Percentiles rank a stretch among this genome's conserved stretches.
Evolutionary conservation across 2,329 filamentous ascomycete genomes (phyloP).

Genomic region (Colletotrichum lini): DNA sequence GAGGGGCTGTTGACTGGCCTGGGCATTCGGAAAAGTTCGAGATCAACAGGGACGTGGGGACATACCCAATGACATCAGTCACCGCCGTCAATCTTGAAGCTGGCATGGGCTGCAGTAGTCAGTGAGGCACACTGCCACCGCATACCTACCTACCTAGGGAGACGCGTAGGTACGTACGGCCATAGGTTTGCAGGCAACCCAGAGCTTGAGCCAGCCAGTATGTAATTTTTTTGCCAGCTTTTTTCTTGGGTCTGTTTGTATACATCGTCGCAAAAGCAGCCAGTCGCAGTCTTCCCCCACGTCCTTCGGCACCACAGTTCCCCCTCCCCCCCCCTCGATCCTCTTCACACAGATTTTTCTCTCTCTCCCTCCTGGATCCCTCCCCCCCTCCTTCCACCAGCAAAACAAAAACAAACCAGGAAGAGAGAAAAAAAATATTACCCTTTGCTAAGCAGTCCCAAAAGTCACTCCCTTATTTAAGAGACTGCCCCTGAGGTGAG

Average conservation of each 20-base stretch:
- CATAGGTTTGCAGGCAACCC: conserved; percentile 14
- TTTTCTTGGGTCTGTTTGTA: background rate
- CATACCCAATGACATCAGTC: conserved; percentile 39
- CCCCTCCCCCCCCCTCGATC: conserved; percentile 16
- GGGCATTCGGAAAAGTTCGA: conserved; percentile 36
- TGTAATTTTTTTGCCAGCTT: background rate
- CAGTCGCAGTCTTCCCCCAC: conserved; percentile 4
- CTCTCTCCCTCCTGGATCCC: background rate
- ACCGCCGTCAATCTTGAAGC: conserved; percentile 16
- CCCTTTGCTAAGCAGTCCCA: conserved; percentile 36
- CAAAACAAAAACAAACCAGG: background rate
- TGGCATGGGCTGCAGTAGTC: background rate
- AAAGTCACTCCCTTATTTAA: conserved; percentile 22
- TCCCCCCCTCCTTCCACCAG: background rate
- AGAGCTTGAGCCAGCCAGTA: conserved; percentile 10
- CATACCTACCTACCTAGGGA: too few relatives aligned
- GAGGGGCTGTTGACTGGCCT: background rate
- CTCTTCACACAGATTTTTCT: background rate
- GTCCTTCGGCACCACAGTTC: conserved; percentile 16
- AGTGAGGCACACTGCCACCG: too few relatives aligned
- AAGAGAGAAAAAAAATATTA: background rate
- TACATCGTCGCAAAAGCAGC: background rate
- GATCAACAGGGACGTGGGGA: conserved; percentile 38
- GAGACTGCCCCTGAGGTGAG: conserved; percentile 8
- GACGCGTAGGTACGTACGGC: background rate